Base-by-base conservation (phyloP, 495 filamentous ascomycete genomes). In the Xylaria scruposa region DNA sequence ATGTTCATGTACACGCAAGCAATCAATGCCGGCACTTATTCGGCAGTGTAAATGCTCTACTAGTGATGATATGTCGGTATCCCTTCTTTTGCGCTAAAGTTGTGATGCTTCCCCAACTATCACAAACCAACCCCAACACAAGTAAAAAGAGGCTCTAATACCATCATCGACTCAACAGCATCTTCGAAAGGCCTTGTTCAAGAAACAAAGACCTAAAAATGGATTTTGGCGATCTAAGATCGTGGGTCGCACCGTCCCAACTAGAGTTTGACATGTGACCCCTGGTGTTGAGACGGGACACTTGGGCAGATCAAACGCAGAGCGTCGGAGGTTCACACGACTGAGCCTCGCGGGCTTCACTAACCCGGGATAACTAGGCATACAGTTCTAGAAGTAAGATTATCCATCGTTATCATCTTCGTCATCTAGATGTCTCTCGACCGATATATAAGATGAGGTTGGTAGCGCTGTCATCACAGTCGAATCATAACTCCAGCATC, bases 321-420 rank as follows among this genome's bases (percentile, higher is more conserved):
- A 19, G 36, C 49, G 65, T 67, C 65, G 36, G 65, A 67, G 49
- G 47, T 51, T 67, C 65, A 67, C 49, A 51, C 65, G 49, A 67
- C 65, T 67, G 65, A 56, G 65, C 65, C 65, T 67, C 65, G 49
- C 65, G 65, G 65, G 36, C 63, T n/a, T 56, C 49, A 54, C n/a
- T 13, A 40, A 56, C 65, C 65, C 65, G 65, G 65, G 19, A 26
- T 24, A 36, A 24, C 9, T 0, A 53, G 24, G 10, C 24, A 15
- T 26, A 13, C 46, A 46, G 31, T 21, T 67, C 63, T 67, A 53
- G 46, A 53, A 15, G 63, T 19, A 21, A 33, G 29, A 38, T 40
- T n/a, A 24, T 13, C 15, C 15, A 13, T 54, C 4, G 3, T 51
- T 9, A 31, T 15, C n/a, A 33, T 26, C 40, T 44, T 67, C 31